Evolutionary conservation across 2,329 filamentous ascomycete species (phyloP).

Genomic region (Xylariaceae sp.): DNA sequence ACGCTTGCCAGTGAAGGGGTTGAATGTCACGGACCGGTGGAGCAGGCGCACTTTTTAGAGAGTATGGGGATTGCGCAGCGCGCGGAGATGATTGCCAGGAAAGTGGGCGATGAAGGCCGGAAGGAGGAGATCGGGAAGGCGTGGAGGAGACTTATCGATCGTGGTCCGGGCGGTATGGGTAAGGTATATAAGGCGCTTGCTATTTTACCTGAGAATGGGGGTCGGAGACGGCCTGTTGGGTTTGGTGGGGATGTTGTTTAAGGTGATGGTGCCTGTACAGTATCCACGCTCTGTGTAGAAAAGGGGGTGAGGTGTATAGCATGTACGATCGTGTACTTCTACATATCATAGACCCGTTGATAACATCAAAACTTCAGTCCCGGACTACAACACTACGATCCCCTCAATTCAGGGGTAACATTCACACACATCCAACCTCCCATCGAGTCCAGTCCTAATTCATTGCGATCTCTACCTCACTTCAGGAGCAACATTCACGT

Average conservation of each 20-base stretch:
- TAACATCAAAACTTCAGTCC: too few species aligned
- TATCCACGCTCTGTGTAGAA: background rate
- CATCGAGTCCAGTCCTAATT: too few species aligned
- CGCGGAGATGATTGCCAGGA: slow-evolving; percentile 59
- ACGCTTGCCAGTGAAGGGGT: slow-evolving; percentile 69
- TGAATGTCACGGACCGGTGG: slow-evolving; percentile 87
- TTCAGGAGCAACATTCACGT: too few species aligned
- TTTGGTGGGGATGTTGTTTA: slow-evolving; percentile 68
- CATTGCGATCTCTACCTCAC: too few species aligned
- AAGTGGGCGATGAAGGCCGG: slow-evolving; percentile 40
- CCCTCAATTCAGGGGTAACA: too few species aligned
- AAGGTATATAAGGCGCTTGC: slow-evolving; percentile 91
- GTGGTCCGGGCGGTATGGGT: slow-evolving; percentile 81
- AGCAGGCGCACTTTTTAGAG: slow-evolving; percentile 74
- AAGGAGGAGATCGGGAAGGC: slow-evolving; percentile 62
- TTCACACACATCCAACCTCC: too few species aligned
- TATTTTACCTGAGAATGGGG: slow-evolving; percentile 75
- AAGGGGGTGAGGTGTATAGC: background rate
- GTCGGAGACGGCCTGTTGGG: slow-evolving; percentile 73
- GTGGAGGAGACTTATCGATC: slow-evolving; percentile 80
- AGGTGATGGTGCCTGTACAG: background rate
- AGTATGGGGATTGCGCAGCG: slow-evolving; percentile 79
- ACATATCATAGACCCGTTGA: too few species aligned
- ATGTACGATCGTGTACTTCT: too few species aligned
- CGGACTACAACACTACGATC: too few species aligned